These are phyloP conservation scores for Dalechampia spathulata DNA, from an alignment of 441 rosid species.

Conservation along the genomic window DNA sequence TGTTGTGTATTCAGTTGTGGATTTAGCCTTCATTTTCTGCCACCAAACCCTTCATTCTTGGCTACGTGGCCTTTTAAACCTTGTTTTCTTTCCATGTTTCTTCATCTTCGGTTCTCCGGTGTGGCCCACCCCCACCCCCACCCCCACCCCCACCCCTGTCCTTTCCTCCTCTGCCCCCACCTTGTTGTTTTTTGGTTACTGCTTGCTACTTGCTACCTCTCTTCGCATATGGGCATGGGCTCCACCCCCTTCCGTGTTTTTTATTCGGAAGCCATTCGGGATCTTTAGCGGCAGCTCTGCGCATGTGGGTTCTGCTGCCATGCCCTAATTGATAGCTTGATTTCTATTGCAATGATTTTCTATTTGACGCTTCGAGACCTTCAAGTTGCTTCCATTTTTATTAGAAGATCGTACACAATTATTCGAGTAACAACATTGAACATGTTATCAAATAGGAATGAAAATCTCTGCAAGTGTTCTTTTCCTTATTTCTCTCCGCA, in stretches of 20 bases:
- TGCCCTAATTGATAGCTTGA: neutral
- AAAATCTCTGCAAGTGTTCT: no score
- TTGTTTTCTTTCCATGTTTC: neutral
- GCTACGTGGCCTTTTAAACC: slow-evolving; percentile 5
- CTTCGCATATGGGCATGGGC: neutral
- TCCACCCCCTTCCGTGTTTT: neutral
- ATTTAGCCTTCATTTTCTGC: slow-evolving; percentile 8
- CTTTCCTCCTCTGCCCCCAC: no score
- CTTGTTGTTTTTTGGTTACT: no score
- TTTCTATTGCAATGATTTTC: neutral
- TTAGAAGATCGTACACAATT: no score
- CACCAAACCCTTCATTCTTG: neutral
- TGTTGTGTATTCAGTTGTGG: slow-evolving; percentile 11
- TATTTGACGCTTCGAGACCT: neutral
- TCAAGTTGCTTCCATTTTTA: no score
- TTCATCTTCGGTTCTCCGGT: neutral
- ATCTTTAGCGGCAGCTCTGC: no score
- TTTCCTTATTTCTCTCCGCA: no score
- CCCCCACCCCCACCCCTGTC: no score
- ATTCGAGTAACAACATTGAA: no score
- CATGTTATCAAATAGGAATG: no score
- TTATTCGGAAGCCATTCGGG: no score
- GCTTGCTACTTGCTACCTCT: no score
- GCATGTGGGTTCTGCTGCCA: neutral
- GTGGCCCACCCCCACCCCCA: slow-evolving; percentile 9